Evolutionary conservation across 192 early-diverging fungal species (phyloP).

Genomic region (Backusella tarrabulga): DNA sequence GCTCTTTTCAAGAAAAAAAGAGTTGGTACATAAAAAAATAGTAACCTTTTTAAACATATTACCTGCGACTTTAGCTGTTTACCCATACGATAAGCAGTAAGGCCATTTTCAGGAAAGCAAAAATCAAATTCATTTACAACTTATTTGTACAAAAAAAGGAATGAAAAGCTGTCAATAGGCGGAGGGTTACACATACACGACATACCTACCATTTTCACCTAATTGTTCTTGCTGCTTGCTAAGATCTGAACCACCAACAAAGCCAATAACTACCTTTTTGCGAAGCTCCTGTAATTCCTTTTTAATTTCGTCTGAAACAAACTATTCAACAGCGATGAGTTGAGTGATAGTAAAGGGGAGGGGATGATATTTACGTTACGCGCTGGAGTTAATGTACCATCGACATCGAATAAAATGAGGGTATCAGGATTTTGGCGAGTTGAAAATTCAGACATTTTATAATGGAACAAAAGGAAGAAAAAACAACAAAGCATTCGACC

Average conservation of each 20-base stretch:
- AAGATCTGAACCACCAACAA: constrained; percentile 95
- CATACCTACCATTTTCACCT: constrained; percentile 64
- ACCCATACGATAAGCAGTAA: constrained; percentile 87
- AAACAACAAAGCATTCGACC: not conserved
- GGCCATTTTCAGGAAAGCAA: constrained; percentile 96
- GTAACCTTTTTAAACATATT: constrained; percentile 7
- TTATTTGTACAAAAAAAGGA: not conserved
- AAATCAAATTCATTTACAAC: constrained; percentile 85
- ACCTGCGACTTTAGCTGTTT: constrained; percentile 65
- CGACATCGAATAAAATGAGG: constrained; percentile 90
- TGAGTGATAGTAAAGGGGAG: not conserved
- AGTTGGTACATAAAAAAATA: constrained; percentile 7
- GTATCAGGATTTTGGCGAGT: constrained; percentile 73
- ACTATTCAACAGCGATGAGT: constrained; percentile 42
- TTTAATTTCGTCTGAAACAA: constrained; percentile 74
- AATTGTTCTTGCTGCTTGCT: constrained; percentile 95
- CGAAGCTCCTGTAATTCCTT: constrained; percentile 73
- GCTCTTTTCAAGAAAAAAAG: constrained; percentile 49
- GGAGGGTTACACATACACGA: not conserved
- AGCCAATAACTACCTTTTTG: constrained; percentile 89
- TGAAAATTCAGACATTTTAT: constrained; percentile 32
- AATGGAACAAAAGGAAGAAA: not conserved
- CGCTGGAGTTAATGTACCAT: constrained; percentile 95
- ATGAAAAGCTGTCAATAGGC: not conserved
- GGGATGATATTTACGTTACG: constrained; percentile 63